Evolutionary conservation across 352 stramenopile genomes (phyloP), one percentile per base, ranked within the genome.

Genomic region (Phytophthora palmivora): DNA sequence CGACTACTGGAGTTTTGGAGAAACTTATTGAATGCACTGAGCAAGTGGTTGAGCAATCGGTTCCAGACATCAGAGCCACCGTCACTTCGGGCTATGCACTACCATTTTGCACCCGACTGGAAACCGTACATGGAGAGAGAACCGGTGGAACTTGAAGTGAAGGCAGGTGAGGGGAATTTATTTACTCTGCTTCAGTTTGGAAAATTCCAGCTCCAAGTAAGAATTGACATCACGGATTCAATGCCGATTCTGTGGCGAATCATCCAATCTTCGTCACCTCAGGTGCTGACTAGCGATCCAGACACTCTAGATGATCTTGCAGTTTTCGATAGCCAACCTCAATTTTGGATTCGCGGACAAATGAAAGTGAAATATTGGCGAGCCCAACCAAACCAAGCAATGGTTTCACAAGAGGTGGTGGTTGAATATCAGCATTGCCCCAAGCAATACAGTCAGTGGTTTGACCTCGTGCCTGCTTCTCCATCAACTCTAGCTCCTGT

Each of bases 221-320:
- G 72, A 16, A 67, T 82, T 12, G 74, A 79, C 45, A 58, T 72
- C 10, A 65, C 51, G 4, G 52, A 62, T 1, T 43, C 57, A 22
- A 73, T 64, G 41, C 74, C 81, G 26, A 82, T 88, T 21, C 45
- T 63, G 34, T 88, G 76, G 76, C 74, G 79, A 21, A 70, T 88
- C 16, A 74, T 86, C 32, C 49, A 53, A 12, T 63, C 49, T 11
- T 58, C 58, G 26, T 72, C 72, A 12, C 51, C 55, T 2, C 59
- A 77, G 9, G 32, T 38, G 8, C 11, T 43, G 14, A 70, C 6
- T 2, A 34, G 41, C 7, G 66, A 72, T 14, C 46, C 58, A 16
- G 64, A 76, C 34, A 26, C 62, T 7, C 8, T 63, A 3, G 37
- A 60, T 11, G 12, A 57, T 8, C 21, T 16, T 21, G 32, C 12